Percentiles rank a stretch among this genome's conserved stretches.
phyloP scores from a whole-genome alignment of 2,329 filamentous ascomycete species.

The Aquanectria penicillioides region DNA sequence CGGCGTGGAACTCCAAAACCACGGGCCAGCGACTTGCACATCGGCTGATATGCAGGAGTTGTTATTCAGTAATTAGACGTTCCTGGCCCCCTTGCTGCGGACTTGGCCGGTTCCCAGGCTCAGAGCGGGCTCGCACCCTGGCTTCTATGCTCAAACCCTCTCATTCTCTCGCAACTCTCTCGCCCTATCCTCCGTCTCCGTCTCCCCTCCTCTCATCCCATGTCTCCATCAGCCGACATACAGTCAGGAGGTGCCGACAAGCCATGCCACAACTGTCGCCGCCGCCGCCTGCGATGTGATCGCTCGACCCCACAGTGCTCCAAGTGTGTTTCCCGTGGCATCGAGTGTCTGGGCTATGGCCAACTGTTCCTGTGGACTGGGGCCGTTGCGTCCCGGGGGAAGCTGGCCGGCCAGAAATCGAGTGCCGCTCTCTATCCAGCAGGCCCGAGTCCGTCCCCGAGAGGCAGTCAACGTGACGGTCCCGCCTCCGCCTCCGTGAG shows the following conservation, averaged over 20 bases:
- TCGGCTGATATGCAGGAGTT: conserved; percentile 15
- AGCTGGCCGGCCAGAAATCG: conserved; percentile 53
- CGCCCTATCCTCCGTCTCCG: conserved; percentile 6
- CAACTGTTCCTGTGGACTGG: conserved; percentile 64
- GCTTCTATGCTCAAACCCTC: conserved; percentile 12
- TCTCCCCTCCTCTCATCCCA: conserved; percentile 26
- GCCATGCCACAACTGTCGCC: conserved; percentile 64
- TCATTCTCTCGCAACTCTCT: conserved; percentile 20
- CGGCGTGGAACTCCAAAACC: not conserved
- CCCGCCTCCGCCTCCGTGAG: conserved; percentile 12
- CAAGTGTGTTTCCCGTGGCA: conserved; percentile 59
- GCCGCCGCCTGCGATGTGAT: conserved; percentile 63
- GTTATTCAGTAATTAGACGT: conserved; percentile 30
- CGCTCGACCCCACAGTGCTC: conserved; percentile 61
- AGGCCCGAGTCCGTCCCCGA: conserved; percentile 27
- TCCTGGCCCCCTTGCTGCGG: conserved; percentile 29
- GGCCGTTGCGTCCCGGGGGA: conserved; percentile 55
- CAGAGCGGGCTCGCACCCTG: conserved; percentile 15
- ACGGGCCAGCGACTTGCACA: conserved; percentile 1
- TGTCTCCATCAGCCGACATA: conserved; percentile 35
- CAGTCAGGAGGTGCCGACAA: conserved; percentile 39
- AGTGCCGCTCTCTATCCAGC: conserved; percentile 44
- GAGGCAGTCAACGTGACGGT: not conserved
- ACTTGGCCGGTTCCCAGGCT: conserved; percentile 22
- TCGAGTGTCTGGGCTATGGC: conserved; percentile 64